Base-by-base conservation (phyloP, 192 early-diverging fungal genomes). In the Dissophora globulifera region DNA sequence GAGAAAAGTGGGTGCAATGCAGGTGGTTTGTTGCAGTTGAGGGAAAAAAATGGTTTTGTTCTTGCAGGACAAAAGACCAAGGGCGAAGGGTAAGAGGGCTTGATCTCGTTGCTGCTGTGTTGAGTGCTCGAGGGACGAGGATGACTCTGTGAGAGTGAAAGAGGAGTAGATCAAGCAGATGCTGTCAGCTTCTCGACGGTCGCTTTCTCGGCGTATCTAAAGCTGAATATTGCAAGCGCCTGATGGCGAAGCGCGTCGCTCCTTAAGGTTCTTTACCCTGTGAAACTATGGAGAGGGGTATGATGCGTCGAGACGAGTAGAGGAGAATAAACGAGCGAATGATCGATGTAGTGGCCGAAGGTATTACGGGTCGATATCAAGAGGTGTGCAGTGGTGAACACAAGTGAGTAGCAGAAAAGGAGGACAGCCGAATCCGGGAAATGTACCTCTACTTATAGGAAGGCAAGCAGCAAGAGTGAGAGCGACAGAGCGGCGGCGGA, bases 71-170 rank as follows among this genome's bases (percentile, higher is more conserved):
- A 58, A 25, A 7, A n/a, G n/a, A n/a, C n/a, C n/a, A n/a, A n/a
- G n/a, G n/a, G n/a, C n/a, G n/a, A n/a, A n/a, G n/a, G n/a, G n/a
- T n/a, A 33, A 6, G 17, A 53, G 13, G 51, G 7, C 17, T 32
- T 53, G 51, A 33, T 53, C 51, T 53, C 26, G 51, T 32, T 53
- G 51, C 31, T 53, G 51, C n/a, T 33, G 20, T 50, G 49, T 27
- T 8, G 22, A 27, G 27, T 27, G 49, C 49, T 50, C 49, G 49
- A 50, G 26, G n/a, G 3, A 13, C 27, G 35, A 9, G 35, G 13
- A n/a, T 45, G 43, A 45, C 43, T n/a, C 43, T 45, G 43, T n/a
- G 43, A n/a, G 43, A 45, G 43, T 10, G 38, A 10, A 13, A 40
- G 7, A 13, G n/a, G n/a, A n/a, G 43, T 45, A 45, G 43, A 45